Evolutionary conservation across 2,329 filamentous ascomycete genomes (phyloP), one percentile per base, ranked within the genome.

Genomic region (Exophiala bonariae): DNA sequence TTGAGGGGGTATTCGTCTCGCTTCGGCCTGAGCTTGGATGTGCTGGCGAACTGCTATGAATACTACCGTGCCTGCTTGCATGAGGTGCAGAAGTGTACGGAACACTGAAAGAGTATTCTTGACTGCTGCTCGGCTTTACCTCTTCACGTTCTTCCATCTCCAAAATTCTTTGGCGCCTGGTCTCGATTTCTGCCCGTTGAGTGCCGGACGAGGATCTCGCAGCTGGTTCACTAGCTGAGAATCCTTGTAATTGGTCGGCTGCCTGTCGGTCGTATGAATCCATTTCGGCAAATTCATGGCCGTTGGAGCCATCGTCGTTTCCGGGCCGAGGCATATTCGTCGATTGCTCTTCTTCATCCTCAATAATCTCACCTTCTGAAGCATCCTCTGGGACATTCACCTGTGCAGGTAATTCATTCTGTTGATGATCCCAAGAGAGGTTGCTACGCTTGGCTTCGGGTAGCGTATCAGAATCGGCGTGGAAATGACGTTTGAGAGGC

Each of bases 121-220:
- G 62, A 44, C 62, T 70, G 30, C 63, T 43, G 31, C 59, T 62
- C 43, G 66, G 59, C 44, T 69, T 74, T n/a, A 68, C 62, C 52
- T 69, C 71, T 35, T 67, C 68, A 33, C 66, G 63, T 49, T 69
- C 62, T 53, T 76, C 73, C 41, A 71, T 62, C 49, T 77, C 75
- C 11, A 75, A 74, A 47, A 80, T 77, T 47, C 70, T 71, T 49
- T 65, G 66, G 38, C 68, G 72, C 66, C 77, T 69, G 19, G 62
- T 65, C 49, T 70, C 65, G 37, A 78, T 76, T 49, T 75, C 70
- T 44, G 74, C 61, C 49, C 79, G 66, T 54, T 73, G 78, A 26
- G 67, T 63, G 30, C 68, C 68, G 34, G 49, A 51, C 20, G 80
- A 61, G 37, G 74, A 66, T 35, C 73, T 72, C 44, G 64, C 58